phyloP scores from a whole-genome alignment of 441 rosid species.

The Kokia cookei region DNA sequence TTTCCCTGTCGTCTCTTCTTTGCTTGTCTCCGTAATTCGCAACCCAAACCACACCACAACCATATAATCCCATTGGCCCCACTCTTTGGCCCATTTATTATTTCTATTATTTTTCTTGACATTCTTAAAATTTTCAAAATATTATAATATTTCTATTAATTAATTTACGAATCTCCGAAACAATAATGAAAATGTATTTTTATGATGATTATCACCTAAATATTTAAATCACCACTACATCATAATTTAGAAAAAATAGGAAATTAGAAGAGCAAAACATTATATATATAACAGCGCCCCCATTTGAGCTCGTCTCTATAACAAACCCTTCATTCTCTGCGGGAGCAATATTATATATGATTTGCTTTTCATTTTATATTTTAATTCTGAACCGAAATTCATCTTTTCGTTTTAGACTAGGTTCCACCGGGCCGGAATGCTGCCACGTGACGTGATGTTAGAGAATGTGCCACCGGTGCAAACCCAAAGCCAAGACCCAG shows the following conservation, averaged over 20 bases:
- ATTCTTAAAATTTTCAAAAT: no score
- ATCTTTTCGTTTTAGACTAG: neutral
- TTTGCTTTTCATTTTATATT: neutral
- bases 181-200: no score
- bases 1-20: neutral
- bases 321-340: neutral
- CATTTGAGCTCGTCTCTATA: neutral
- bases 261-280: neutral
- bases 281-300: neutral
- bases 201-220: no score
- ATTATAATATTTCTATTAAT: no score
- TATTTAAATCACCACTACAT: no score
- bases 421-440: neutral
- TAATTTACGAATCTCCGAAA: no score
- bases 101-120: no score
- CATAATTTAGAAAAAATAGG: neutral
- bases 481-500: constrained; percentile 6
- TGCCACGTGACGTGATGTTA: neutral
- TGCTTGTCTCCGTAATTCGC: neutral
- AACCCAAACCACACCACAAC: no score
- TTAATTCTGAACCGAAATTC: neutral
- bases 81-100: no score
- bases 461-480: neutral
- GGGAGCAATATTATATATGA: neutral
- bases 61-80: no score